Percentiles rank a stretch among this genome's conserved stretches.
phyloP scores from a whole-genome alignment of 495 filamentous ascomycete genomes.

The Xylaria scruposa region DNA sequence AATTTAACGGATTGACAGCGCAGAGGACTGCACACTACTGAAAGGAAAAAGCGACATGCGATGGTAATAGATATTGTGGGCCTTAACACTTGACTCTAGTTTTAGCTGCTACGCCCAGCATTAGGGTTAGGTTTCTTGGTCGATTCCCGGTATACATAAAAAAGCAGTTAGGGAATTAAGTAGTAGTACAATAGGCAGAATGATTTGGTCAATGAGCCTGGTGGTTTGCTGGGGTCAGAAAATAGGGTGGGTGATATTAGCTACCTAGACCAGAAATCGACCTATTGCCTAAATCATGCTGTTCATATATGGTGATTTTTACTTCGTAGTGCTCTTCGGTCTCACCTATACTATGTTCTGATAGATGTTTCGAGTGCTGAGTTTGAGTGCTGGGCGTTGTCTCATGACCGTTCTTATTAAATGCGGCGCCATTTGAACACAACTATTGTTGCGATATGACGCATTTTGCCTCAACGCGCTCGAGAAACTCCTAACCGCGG shows the following conservation, averaged over 20 bases:
- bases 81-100: neutral
- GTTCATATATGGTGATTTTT: neutral
- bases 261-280: constrained; percentile 1
- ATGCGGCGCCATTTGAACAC: too few relatives aligned
- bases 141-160: constrained; percentile 14
- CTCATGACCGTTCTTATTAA: neutral
- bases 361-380: neutral
- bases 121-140: neutral
- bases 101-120: neutral
- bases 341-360: neutral
- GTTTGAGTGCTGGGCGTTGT: neutral
- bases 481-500: too few relatives aligned
- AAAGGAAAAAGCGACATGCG: neutral
- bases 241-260: neutral
- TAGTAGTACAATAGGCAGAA: neutral
- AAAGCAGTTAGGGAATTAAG: neutral
- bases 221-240: neutral
- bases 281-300: neutral
- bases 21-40: neutral
- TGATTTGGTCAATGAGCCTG: neutral
- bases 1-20: constrained; percentile 4
- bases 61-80: constrained; percentile 11
- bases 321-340: neutral
- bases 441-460: too few relatives aligned
- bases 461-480: too few relatives aligned